Conservation (phyloP, 352 stramenopile genomes). For the Phytophthora rubi region DNA sequence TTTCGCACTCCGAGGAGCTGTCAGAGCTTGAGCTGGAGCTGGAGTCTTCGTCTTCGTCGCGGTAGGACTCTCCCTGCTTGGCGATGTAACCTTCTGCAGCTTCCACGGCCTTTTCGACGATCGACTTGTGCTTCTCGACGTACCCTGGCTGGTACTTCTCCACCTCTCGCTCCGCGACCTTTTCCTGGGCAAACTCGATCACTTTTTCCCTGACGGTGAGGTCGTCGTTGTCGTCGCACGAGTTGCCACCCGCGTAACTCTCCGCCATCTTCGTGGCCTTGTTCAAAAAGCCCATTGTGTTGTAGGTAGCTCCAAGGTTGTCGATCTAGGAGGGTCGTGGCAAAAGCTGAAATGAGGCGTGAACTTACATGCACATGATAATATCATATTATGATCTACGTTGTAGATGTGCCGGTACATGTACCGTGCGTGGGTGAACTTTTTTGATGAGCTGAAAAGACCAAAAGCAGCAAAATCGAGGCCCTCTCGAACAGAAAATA, state of each 20-base stretch:
- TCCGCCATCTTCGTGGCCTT: slow-evolving; percentile 18
- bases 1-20: slow-evolving; percentile 1
- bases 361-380: too few species aligned
- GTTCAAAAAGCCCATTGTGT: slow-evolving; percentile 16
- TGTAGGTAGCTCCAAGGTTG: too few species aligned
- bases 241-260: slow-evolving; percentile 6
- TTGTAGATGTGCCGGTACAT: too few species aligned
- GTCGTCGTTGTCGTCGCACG: not conserved
- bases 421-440: slow-evolving; percentile 9
- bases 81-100: slow-evolving; percentile 21
- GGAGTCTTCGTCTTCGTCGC: not conserved
- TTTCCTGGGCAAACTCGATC: slow-evolving; percentile 25
- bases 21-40: slow-evolving; percentile 6
- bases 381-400: not conserved
- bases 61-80: slow-evolving; percentile 7
- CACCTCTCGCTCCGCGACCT: slow-evolving; percentile 23
- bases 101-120: slow-evolving; percentile 16
- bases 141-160: slow-evolving; percentile 10
- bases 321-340: not conserved
- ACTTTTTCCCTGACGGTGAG: slow-evolving; percentile 18
- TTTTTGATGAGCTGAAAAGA: slow-evolving; percentile 11
- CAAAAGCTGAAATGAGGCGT: slow-evolving; percentile 5
- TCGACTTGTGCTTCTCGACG: slow-evolving; percentile 20
- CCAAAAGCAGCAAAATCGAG: not conserved
- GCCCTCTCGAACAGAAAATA: not conserved